These are phyloP conservation scores for Cordyceps pruinosa DNA, from an alignment of 2,329 filamentous ascomycete species.

Conservation along the genomic window DNA sequence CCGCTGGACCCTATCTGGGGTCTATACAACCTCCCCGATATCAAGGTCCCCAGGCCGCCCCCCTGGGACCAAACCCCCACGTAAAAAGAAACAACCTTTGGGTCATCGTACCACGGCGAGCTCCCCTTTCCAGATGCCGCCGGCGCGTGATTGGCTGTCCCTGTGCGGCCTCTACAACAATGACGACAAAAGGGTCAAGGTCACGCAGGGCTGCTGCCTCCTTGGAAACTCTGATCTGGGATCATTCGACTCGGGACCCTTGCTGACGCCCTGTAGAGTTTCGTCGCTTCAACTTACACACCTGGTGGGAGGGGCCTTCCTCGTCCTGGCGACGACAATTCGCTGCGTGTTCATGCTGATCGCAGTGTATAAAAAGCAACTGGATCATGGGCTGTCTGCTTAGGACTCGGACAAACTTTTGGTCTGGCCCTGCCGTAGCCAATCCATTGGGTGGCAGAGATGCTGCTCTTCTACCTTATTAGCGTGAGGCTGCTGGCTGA, in stretches of 20 bases:
- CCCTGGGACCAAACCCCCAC: background rate
- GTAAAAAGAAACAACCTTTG: background rate
- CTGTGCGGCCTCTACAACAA: background rate
- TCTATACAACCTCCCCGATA: no score
- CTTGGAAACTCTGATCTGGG: background rate
- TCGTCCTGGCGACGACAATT: no score
- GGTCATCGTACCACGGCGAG: no score
- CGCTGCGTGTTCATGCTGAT: no score
- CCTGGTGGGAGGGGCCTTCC: no score
- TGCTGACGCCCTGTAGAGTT: background rate
- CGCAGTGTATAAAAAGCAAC: no score
- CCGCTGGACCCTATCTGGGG: background rate
- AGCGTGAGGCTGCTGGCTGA: constrained; percentile 9
- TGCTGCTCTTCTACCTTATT: constrained; percentile 2
- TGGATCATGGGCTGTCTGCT: no score
- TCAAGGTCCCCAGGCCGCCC: no score
- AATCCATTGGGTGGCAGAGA: background rate
- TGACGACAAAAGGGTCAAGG: background rate
- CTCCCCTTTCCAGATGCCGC: no score
- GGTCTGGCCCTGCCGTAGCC: background rate
- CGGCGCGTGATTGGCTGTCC: background rate
- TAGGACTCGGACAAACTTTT: background rate
- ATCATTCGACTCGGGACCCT: background rate
- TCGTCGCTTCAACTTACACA: background rate
- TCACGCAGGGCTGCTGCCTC: background rate